Evolutionary conservation across 2,329 filamentous ascomycete genomes (phyloP).

Genomic region (Verticillium isaacii): DNA sequence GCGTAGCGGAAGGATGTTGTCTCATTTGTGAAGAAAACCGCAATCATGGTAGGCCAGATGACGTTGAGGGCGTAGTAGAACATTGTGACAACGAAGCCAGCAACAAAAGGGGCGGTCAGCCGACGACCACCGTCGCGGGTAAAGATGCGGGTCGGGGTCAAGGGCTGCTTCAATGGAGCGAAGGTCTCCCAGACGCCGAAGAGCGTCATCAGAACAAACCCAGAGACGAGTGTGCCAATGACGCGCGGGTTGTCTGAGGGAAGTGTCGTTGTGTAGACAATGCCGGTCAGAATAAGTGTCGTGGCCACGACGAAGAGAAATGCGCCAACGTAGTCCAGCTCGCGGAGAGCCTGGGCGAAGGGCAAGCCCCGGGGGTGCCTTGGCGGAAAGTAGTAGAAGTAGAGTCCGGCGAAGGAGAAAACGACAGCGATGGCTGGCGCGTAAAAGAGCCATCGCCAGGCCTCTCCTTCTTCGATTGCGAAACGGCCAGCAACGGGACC

Average conservation of each 20-base stretch:
- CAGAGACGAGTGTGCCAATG: constrained; percentile 28
- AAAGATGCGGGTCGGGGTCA: constrained; percentile 41
- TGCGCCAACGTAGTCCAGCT: constrained; percentile 32
- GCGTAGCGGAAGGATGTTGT: constrained; percentile 26
- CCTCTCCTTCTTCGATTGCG: constrained; percentile 26
- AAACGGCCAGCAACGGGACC: constrained; percentile 39
- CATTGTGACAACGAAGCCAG: constrained; percentile 42
- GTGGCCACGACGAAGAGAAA: constrained; percentile 29
- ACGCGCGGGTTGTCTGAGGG: constrained; percentile 29
- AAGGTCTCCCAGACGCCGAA: constrained; percentile 35
- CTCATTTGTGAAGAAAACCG: constrained; percentile 33
- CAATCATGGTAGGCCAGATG: constrained; percentile 42
- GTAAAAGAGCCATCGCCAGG: constrained; percentile 42
- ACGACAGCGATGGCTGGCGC: constrained; percentile 34
- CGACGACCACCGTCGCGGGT: constrained; percentile 37
- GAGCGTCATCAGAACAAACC: constrained; percentile 24
- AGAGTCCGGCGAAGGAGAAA: constrained; percentile 37
- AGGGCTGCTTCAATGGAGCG: constrained; percentile 27
- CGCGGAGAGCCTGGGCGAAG: constrained; percentile 25
- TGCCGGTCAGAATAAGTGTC: constrained; percentile 31
- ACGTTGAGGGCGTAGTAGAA: constrained; percentile 45
- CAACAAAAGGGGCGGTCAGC: constrained; percentile 39
- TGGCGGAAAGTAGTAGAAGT: constrained; percentile 28
- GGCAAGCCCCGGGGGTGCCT: constrained; percentile 27
- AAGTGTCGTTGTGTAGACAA: constrained; percentile 31